Evolutionary conservation across 1,284 basidiomycete genomes (phyloP), one percentile per base, ranked within the genome.

Genomic region (Cutaneotrichosporon sp.): DNA sequence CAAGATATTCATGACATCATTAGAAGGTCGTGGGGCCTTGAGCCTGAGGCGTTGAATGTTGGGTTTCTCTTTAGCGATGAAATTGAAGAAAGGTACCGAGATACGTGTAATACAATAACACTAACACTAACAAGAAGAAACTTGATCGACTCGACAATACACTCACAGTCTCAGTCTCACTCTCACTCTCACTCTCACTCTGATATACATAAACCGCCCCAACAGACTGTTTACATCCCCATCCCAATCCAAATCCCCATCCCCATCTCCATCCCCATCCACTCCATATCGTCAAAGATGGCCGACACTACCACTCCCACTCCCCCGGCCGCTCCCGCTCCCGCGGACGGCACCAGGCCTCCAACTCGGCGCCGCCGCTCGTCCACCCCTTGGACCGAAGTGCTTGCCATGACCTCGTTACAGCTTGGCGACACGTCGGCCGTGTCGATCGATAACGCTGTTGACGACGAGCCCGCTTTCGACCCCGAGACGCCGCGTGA

Each of bases 301-400:
- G 18, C 42, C 42, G 42, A 46, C 42, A 13, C 11, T 5, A 42
- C 40, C 40, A 18, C 42, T 8, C 11, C 42, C 42, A 21, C 14
- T 16, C 11, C 26, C 26, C 26, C 26, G 26, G 26, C 26, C 26
- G 26, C 26, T 3, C 2, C 34, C 34, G 34, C 34, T 5, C 8
- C 34, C 34, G 11, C 34, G 8, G 34, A 36, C 8, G 34, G 8
- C 34, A 36, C 34, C 34, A 36, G 5, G 18, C 18, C 42, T 7
- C n/a, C n/a, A n/a, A n/a, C 18, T 8, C 42, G 42, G 3, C 42
- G 42, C 42, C 42, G 42, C 8, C 42, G 42, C 42, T 46, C 42
- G 42, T 63, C 62, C 13, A 60, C 62, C 31, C 58, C 58, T 18
- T 63, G 62, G 62, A 63, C 62, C 2, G 62, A 63, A 58, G 62